Evolutionary conservation across 345 rosid genomes (phyloP), one percentile per base, ranked within the genome.

Genomic region (Carallia brachiata): DNA sequence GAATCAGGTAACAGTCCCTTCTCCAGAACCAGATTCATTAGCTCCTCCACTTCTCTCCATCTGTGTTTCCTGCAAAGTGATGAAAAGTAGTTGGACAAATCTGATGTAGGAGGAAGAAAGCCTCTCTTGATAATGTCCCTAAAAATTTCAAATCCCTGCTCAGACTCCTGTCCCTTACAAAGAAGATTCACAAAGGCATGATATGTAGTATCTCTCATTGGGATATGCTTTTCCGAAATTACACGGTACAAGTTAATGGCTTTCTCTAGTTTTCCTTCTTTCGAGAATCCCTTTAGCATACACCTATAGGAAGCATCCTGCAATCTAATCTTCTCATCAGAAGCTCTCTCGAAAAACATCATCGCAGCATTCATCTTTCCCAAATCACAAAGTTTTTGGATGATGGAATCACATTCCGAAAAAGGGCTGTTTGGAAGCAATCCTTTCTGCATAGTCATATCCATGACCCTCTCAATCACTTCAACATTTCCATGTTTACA

Each of bases 311-410:
- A 84, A 61, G 27, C 63, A 75, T 81, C 79, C 36, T 54, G 63
- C 63, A 88, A 68, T 61, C 61, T 71, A 60, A 75, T 68, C 61
- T 75, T 73, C 62, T 68, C 76, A 61, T 78, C 67, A 68, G 74
- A 74, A 70, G 85, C 86, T 78, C 79, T 80, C 78, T 65, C 69
- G 28, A 84, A 83, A 73, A 89, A 72, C 89, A 85, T 79, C 78
- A 74, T 80, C 1, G 86, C 85, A 2, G 90, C 96, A 72, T 84
- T 68, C 0, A 78, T 68, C 83, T 74, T 86, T 39, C 84, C 87
- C 83, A 83, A 76, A 72, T 79, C 80, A 76, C 87, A 80, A 52
- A 91, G 86, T 81, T 80, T 88, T 69, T 73, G 83, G 52, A 89
- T 84, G 18, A 81, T 58, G 4, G 50, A 61, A 77, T 85, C 84